Evolutionary conservation across 306 rosid genomes (phyloP).

Genomic region (Trifolium fragiferum): DNA sequence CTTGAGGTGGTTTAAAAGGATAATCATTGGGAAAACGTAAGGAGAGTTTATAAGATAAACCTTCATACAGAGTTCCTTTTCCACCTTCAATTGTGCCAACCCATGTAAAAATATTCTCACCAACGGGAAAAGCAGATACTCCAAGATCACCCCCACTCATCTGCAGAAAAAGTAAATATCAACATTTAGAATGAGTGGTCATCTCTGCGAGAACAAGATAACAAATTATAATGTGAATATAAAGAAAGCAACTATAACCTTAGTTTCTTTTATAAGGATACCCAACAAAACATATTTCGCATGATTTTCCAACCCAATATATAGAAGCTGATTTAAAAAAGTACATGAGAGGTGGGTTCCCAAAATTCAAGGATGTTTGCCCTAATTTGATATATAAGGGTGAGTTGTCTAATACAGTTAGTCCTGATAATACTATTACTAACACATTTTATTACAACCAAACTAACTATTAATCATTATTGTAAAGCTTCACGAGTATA

Average conservation of each 20-base stretch:
- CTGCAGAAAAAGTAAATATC: conserved; percentile 50
- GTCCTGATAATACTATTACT: no score
- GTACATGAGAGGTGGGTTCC: no score
- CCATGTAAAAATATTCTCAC: conserved; percentile 93
- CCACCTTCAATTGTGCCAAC: conserved; percentile 97
- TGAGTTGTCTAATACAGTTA: no score
- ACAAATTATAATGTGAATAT: conserved; percentile 19
- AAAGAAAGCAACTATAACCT: conserved; percentile 5
- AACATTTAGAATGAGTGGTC: not conserved
- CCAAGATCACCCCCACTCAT: conserved; percentile 96
- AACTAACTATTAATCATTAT: no score
- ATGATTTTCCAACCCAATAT: not conserved
- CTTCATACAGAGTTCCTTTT: conserved; percentile 86
- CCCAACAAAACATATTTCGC: conserved; percentile 6
- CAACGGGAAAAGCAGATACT: conserved; percentile 90
- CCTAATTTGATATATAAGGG: no score
- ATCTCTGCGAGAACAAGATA: not conserved
- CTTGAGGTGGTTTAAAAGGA: conserved; percentile 94
- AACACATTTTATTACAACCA: no score
- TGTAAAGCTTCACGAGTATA: no score
- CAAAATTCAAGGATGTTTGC: no score
- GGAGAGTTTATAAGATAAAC: conserved; percentile 92
- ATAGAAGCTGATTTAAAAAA: not conserved
- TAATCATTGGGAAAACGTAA: conserved; percentile 84
- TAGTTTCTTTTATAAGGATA: conserved; percentile 27